Base-by-base conservation (phyloP, 345 rosid genomes). In the Murraya koenigii region DNA sequence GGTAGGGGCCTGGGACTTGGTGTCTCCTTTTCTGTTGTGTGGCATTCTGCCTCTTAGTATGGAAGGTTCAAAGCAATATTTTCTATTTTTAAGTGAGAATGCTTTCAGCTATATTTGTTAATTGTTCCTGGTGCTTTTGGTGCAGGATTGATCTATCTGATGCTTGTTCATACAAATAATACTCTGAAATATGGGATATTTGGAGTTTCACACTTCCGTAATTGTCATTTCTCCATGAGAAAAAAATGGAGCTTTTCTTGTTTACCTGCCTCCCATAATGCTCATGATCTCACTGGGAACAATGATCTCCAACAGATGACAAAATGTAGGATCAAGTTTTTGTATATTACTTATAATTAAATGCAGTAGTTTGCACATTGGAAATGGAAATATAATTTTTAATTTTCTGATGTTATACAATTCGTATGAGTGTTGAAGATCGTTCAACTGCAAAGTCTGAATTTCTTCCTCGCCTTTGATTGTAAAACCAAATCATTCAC, bases 91-190 rank as follows among this genome's bases (percentile, higher is more conserved):
- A 3, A 8, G 35, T 38, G 9, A 17, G 35, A 59, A 22, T 38
- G 8, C 23, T 59, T 62, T 22, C 32, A 17, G 38, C 30, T 28
- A 11, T 25, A 28, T 62, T 36, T 39, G 35, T 73, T 17, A 72
- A 73, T 83, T 44, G 54, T 33, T 71, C 32, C 33, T 28, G 17
- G 3, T 36, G 52, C 36, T 79, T 73, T 5, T 59, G 15, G 19
- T 77, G 77, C 83, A 85, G 90, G 85, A 74, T 73, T 85, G 78
- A 74, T 73, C 72, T 64, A 71, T 82, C 75, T 72, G 60, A 85
- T 85, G 88, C 70, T 75, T 20, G 35, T 76, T 72, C 70, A 19
- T 41, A 35, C 82, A 38, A 71, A 54, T 11, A 41, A 76, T 74
- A 38, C 59, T 60, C 82, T 68, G 35, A 81, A 81, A 77, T 72